These are phyloP conservation scores for Hirschfeldia incana DNA, from an alignment of 345 rosid genomes.

Conservation along the genomic window DNA sequence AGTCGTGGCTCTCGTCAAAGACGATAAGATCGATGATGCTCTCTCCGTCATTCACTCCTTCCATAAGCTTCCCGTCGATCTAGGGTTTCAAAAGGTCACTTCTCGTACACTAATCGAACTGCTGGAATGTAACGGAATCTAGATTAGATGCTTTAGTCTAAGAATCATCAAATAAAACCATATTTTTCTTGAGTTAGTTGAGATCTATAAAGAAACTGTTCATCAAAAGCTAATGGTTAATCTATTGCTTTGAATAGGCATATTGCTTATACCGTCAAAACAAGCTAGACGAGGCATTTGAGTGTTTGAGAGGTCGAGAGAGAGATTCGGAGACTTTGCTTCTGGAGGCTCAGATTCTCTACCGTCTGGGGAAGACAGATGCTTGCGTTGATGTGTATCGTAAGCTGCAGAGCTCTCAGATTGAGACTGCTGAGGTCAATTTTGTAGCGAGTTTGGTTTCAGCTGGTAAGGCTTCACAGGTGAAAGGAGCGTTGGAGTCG, in stretches of 20 bases:
- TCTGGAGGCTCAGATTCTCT: constrained; percentile 83
- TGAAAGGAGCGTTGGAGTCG: constrained; percentile 61
- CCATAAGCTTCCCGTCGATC: constrained; percentile 51
- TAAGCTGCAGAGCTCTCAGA: constrained; percentile 56
- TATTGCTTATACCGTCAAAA: constrained; percentile 92
- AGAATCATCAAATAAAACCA: neutral
- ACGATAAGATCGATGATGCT: constrained; percentile 68
- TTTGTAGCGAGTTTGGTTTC: constrained; percentile 72
- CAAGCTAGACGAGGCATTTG: constrained; percentile 77
- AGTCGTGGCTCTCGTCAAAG: constrained; percentile 73
- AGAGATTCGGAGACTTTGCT: constrained; percentile 54
- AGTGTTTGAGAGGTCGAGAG: constrained; percentile 54
- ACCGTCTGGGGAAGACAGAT: constrained; percentile 73
- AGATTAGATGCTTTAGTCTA: neutral
- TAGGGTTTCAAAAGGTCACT: constrained; percentile 64
- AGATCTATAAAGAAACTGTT: neutral
- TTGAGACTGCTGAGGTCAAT: constrained; percentile 68
- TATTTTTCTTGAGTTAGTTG: neutral
- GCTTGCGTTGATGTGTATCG: constrained; percentile 68
- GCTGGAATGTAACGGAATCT: neutral
- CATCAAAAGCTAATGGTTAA: neutral
- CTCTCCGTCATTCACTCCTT: constrained; percentile 58
- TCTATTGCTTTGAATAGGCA: constrained; percentile 47
- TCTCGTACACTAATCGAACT: neutral
- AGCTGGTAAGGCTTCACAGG: constrained; percentile 77